Evolutionary conservation across 768 basidiomycete species (phyloP).

Genomic region (Gymnopilus junonius): DNA sequence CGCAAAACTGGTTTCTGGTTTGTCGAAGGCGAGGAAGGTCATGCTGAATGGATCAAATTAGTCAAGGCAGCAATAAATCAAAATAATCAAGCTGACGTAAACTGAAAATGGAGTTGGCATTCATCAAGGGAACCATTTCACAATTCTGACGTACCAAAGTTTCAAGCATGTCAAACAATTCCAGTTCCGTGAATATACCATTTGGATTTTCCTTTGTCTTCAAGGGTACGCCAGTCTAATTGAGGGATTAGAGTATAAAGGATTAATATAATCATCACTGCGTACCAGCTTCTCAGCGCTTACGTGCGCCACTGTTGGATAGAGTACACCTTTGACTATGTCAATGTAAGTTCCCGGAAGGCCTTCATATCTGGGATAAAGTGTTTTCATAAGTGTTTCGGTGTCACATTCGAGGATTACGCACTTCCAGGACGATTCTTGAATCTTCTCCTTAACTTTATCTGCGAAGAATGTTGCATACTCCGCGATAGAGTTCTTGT

Average conservation of each 20-base stretch:
- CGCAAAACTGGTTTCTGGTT: conserved; percentile 7
- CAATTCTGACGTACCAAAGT: conserved; percentile 31
- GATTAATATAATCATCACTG: not conserved
- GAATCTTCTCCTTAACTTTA: conserved; percentile 31
- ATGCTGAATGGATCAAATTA: conserved; percentile 1
- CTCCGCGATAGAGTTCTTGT: conserved; percentile 30
- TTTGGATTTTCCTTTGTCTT: conserved; percentile 49
- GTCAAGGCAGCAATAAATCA: not conserved
- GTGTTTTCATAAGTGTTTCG: not conserved
- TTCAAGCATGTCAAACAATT: conserved; percentile 49
- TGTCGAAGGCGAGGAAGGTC: conserved; percentile 15
- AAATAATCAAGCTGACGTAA: conserved; percentile 5
- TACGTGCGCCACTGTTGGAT: conserved; percentile 45
- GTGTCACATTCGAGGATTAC: not conserved
- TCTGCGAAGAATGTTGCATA: conserved; percentile 34
- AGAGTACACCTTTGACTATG: conserved; percentile 53
- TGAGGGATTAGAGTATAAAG: not conserved
- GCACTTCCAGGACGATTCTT: conserved; percentile 30
- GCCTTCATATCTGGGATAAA: conserved; percentile 27
- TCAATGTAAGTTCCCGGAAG: conserved; percentile 44
- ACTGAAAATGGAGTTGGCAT: no score
- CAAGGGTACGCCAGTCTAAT: conserved; percentile 46
- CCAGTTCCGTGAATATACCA: conserved; percentile 49
- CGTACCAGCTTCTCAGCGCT: conserved; percentile 29
- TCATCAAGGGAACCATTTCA: no score